Conservation (phyloP, 1,139 yeast species). For the Ogataea hybrid region DNA sequence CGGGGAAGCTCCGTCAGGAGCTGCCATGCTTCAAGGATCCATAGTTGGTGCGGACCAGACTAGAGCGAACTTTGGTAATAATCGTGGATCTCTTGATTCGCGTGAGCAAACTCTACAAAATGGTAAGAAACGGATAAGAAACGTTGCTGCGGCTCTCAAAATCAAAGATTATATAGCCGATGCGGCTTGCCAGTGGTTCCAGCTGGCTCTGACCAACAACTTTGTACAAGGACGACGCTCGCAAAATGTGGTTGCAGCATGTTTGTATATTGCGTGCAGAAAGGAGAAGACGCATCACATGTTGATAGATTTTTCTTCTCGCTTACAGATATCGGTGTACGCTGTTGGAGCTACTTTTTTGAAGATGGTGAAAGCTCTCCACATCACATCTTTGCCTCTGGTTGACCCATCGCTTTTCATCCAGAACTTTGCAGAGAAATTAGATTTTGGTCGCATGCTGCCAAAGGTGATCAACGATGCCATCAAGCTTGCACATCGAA, state of each 20-base stretch:
- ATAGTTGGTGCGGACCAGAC: conserved; percentile 88
- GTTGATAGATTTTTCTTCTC: conserved; percentile 91
- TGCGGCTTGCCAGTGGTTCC: conserved; percentile 87
- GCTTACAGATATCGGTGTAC: conserved; percentile 87
- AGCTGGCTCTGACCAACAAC: conserved; percentile 77
- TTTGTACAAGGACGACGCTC: conserved; percentile 95
- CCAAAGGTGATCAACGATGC: conserved; percentile 86
- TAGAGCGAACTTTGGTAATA: conserved; percentile 67
- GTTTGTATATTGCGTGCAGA: conserved; percentile 92
- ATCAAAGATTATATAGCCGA: conserved; percentile 86
- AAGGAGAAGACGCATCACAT: conserved; percentile 88
- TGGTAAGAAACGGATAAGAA: conserved; percentile 73
- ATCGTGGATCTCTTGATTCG: conserved; percentile 70
- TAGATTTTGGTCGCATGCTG: conserved; percentile 71
- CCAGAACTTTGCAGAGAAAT: conserved; percentile 86
- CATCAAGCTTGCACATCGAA: conserved; percentile 77
- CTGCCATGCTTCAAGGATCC: conserved; percentile 93
- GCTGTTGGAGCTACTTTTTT: conserved; percentile 94
- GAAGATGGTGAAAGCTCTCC: conserved; percentile 80
- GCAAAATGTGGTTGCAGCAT: conserved; percentile 92
- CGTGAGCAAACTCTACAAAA: conserved; percentile 84
- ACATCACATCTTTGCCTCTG: conserved; percentile 72
- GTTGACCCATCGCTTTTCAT: conserved; percentile 95
- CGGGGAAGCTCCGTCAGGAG: conserved; percentile 90
- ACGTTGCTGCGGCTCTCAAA: conserved; percentile 72